Conservation (phyloP, 2,329 filamentous ascomycete genomes). For the Pyrenophora graminea region DNA sequence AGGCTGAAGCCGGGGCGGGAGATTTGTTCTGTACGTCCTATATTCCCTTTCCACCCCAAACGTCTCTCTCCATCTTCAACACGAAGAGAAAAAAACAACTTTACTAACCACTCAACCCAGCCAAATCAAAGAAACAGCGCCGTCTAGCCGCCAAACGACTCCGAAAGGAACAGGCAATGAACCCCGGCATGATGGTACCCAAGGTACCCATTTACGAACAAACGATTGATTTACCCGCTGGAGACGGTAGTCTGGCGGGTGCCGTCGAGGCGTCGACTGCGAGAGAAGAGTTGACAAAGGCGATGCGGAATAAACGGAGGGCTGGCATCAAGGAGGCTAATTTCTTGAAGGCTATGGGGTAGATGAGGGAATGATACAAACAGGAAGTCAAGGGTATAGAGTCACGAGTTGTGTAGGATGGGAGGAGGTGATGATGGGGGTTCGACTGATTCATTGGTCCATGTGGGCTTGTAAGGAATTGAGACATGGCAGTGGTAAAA, state of each 20-base stretch:
- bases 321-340: slow-evolving; percentile 82
- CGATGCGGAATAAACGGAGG: slow-evolving; percentile 75
- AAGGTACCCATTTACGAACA: slow-evolving; percentile 78
- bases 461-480: no score
- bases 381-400: no score
- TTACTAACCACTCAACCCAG: slow-evolving; percentile 7
- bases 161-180: slow-evolving; percentile 65
- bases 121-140: slow-evolving; percentile 81
- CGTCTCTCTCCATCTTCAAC: no score
- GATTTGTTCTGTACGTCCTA: slow-evolving; percentile 78
- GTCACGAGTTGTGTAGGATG: no score
- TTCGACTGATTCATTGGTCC: no score
- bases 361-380: slow-evolving; percentile 9
- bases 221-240: slow-evolving; percentile 70
- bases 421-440: no score
- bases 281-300: slow-evolving; percentile 67
- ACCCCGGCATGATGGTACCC: slow-evolving; percentile 64
- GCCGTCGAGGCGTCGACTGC: slow-evolving; percentile 53
- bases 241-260: slow-evolving; percentile 54
- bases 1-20: slow-evolving; percentile 59
- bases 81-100: no score
- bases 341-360: slow-evolving; percentile 78
- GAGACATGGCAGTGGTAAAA: no score
- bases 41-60: not conserved
- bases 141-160: slow-evolving; percentile 69